These are phyloP conservation scores for Alopecurus myosuroides DNA, from an alignment of 176 grass and related monocot species.

Conservation along the genomic window DNA sequence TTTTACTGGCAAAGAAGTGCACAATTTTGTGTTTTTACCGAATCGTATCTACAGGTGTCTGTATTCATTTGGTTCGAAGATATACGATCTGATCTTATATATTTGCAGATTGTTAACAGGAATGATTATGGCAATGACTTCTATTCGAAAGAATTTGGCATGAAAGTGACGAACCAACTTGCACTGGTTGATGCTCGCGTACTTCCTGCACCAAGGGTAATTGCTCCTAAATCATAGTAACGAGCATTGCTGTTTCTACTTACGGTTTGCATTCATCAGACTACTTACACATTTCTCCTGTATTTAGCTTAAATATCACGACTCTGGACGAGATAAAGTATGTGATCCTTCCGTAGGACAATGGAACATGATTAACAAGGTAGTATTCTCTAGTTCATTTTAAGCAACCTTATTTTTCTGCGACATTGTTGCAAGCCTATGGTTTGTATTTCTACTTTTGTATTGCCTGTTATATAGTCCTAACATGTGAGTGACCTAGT, in stretches of 20 bases:
- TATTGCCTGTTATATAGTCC: neutral
- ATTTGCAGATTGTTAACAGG: conserved; percentile 41
- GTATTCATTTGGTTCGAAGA: neutral
- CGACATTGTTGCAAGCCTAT: neutral
- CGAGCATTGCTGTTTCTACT: neutral
- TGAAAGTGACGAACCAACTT: conserved; percentile 49
- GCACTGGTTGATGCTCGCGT: conserved; percentile 63
- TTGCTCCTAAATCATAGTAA: neutral
- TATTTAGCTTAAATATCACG: conserved; percentile 81
- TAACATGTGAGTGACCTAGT: neutral
- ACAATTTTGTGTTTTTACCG: neutral
- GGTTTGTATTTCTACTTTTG: neutral
- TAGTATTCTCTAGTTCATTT: conserved; percentile 13
- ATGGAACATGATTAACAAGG: conserved; percentile 94
- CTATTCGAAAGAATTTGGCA: conserved; percentile 67
- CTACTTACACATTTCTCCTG: neutral
- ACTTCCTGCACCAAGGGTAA: conserved; percentile 61
- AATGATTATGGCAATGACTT: conserved; percentile 49
- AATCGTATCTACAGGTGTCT: neutral
- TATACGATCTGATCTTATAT: neutral
- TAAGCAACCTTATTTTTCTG: neutral
- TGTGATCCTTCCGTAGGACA: conserved; percentile 62
- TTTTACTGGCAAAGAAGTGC: neutral
- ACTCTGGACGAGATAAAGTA: conserved; percentile 57
- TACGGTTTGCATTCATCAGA: neutral